Evolutionary conservation across 176 grass and related monocot species (phyloP).

Genomic region (Oryza nivara): DNA sequence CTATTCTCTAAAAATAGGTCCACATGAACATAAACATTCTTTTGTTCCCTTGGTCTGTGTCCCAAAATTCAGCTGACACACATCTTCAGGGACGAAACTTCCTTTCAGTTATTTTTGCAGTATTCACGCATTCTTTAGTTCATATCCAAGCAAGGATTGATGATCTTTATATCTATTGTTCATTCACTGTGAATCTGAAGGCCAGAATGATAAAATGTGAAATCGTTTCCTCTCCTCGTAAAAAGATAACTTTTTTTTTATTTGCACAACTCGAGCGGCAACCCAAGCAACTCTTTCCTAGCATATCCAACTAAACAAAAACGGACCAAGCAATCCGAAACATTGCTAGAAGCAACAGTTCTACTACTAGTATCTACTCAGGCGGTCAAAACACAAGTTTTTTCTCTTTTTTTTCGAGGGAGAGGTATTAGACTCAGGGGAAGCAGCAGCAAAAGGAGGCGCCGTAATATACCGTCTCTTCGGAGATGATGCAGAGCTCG

Average conservation of each 20-base stretch:
- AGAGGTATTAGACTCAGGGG: background rate
- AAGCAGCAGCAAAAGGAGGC: background rate
- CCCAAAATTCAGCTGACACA: background rate
- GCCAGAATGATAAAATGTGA: background rate
- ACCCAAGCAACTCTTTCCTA: background rate
- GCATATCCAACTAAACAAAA: background rate
- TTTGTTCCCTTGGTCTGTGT: background rate
- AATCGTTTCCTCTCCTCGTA: constrained; percentile 1
- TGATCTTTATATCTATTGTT: background rate
- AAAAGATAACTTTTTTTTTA: background rate
- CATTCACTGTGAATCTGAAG: constrained; percentile 7
- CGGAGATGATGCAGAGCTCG: constrained; percentile 95
- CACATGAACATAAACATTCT: background rate
- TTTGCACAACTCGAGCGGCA: background rate
- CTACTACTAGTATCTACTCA: background rate
- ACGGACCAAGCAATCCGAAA: constrained; percentile 1
- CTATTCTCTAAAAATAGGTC: background rate
- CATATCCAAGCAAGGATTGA: background rate
- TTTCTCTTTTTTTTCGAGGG: background rate
- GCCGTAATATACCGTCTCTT: constrained; percentile 45
- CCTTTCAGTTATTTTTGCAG: background rate
- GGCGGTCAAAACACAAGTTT: background rate
- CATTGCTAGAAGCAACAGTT: background rate
- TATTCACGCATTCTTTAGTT: background rate
- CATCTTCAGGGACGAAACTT: background rate